Percentiles rank a stretch among this genome's conserved stretches.
These are phyloP conservation scores for Solanum chmielewskii DNA, from an alignment of 257 asterid species.

Conservation along the genomic window DNA sequence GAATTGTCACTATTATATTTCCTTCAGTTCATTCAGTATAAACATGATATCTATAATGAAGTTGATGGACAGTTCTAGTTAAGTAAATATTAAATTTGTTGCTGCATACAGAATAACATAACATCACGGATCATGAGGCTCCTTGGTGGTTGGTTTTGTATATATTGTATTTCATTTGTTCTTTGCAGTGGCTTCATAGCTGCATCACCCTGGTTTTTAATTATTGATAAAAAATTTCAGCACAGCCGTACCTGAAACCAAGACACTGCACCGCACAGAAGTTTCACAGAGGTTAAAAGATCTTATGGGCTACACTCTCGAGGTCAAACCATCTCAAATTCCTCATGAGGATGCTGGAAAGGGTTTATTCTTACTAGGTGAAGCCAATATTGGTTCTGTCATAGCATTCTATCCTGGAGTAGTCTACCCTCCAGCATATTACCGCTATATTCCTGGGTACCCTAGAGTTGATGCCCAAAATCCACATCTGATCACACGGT, in stretches of 20 bases:
- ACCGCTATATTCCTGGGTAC: conserved; percentile 75
- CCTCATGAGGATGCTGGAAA: conserved; percentile 79
- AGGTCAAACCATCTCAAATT: conserved; percentile 65
- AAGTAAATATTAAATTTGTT: too few relatives aligned
- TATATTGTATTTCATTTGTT: not conserved
- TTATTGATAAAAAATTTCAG: conserved; percentile 15
- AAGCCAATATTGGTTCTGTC: conserved; percentile 68
- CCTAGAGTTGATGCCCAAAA: conserved; percentile 74
- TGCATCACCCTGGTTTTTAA: conserved; percentile 10
- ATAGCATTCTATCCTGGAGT: conserved; percentile 89
- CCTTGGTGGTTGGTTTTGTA: not conserved
- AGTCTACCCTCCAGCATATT: conserved; percentile 70
- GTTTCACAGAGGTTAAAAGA: conserved; percentile 58
- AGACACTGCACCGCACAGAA: conserved; percentile 39
- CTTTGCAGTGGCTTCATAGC: not conserved
- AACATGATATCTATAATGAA: too few relatives aligned
- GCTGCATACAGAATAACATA: not conserved
- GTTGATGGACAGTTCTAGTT: too few relatives aligned
- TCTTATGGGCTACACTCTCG: conserved; percentile 64
- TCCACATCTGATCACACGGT: conserved; percentile 77
- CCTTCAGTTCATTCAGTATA: too few relatives aligned
- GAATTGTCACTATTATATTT: too few relatives aligned
- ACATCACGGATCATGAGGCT: not conserved
- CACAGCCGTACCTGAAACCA: conserved; percentile 37
- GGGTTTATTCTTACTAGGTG: conserved; percentile 74